Evolutionary conservation across 2,329 filamentous ascomycete species (phyloP).

Genomic region (Diplocarpon mali): DNA sequence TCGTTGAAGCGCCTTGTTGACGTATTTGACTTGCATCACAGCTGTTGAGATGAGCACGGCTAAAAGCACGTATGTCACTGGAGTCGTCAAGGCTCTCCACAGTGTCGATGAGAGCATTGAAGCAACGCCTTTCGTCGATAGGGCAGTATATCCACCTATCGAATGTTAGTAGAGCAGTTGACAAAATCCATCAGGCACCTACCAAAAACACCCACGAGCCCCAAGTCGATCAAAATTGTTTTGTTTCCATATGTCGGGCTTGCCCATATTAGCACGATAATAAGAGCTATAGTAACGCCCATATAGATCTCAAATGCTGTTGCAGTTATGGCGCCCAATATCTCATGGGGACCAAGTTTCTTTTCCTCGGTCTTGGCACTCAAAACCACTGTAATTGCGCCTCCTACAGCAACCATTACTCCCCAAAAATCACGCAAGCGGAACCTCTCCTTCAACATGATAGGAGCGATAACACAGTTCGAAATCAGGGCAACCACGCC

Average conservation of each 20-base stretch:
- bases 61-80: constrained; percentile 80
- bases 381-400: constrained; percentile 84
- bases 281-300: constrained; percentile 62
- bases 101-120: constrained; percentile 88
- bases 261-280: constrained; percentile 66
- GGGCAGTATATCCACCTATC: constrained; percentile 82
- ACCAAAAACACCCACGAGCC: constrained; percentile 89
- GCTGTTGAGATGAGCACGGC: constrained; percentile 72
- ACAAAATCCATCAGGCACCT: constrained; percentile 27
- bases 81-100: constrained; percentile 79
- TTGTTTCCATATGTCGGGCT: constrained; percentile 76
- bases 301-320: constrained; percentile 89
- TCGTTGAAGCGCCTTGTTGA: constrained; percentile 80
- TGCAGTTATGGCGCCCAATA: constrained; percentile 78
- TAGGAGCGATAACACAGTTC: constrained; percentile 92
- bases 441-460: constrained; percentile 86
- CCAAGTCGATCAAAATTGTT: constrained; percentile 84
- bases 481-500: constrained; percentile 95
- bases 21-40: constrained; percentile 92
- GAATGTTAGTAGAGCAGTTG: constrained; percentile 8
- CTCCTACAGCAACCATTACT: constrained; percentile 74
- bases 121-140: constrained; percentile 92
- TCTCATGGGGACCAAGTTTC: constrained; percentile 80
- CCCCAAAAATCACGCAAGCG: constrained; percentile 76
- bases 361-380: constrained; percentile 84